Base-by-base conservation (phyloP, 2,329 filamentous ascomycete genomes). In the Diaporthe velutina region DNA sequence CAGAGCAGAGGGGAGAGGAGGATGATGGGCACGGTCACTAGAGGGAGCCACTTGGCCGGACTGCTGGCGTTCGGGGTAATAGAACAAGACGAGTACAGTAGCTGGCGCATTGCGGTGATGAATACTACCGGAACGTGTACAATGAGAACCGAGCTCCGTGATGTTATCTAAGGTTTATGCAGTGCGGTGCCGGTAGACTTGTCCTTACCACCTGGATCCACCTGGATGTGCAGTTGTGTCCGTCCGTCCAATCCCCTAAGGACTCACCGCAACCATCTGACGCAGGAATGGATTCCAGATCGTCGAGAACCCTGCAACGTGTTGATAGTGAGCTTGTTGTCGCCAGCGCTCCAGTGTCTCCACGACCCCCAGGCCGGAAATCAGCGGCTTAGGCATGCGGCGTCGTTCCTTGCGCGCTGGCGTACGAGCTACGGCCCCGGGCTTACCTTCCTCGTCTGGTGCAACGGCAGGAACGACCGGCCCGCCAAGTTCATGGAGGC, bases 1-100 rank as follows among this genome's bases (percentile, higher is more conserved):
- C 96, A 25, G 95, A 98, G 88, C 90, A 93, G 88, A 89, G 90
- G 82, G 88, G 87, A 54, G 90, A 92, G 81, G 91, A 91, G 79
- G 94, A 98, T 86, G 94, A 97, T 81, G 95, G 95, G 74, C 95
- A 97, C 85, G 95, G 93, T 72, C 95, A 98, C 87, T 97, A 90
- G 82, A 82, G 50, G 60, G 45, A 54, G 64, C 33, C 64, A 45
- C 28, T 54, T 45, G 45, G 70, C 45, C 45, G 57, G 58, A 33
- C 48, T 52, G 22, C 48, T 64, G 70, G 70, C 70, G 57, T 72
- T 71, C 30, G 48, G 58, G 57, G 52, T 71, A 61, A 71, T 71
- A 71, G 57, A 64, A 55, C 48, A 64, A 72, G 45, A 72, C 25
- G 50, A 64, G 25, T 55, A 72, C 57, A 64, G 48, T 66, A 72